Percentiles rank a stretch among this genome's conserved stretches.
Conservation (phyloP, 2,329 filamentous ascomycete species). For the Fusarium armeniacum region DNA sequence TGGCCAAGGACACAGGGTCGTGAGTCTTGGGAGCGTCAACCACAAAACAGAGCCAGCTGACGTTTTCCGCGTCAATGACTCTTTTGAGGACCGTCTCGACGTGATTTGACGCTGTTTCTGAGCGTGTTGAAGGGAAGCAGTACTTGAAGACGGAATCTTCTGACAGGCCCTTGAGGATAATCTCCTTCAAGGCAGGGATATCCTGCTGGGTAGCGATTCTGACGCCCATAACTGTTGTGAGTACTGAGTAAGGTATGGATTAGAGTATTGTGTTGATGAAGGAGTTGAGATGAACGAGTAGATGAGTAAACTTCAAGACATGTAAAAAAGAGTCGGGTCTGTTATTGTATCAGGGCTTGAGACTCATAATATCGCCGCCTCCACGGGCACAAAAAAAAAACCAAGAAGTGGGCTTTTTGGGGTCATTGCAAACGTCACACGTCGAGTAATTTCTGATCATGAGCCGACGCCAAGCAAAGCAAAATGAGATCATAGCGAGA, state of each 20-base stretch:
- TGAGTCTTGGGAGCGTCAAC: constrained; percentile 37
- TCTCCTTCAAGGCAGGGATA: constrained; percentile 36
- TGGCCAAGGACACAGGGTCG: constrained; percentile 30
- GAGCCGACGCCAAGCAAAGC: constrained; percentile 38
- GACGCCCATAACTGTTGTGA: constrained; percentile 28
- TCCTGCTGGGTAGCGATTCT: constrained; percentile 35
- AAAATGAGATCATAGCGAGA: constrained; percentile 33
- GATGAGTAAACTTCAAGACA: background rate
- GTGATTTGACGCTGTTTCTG: constrained; percentile 23
- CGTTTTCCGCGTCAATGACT: constrained; percentile 27
- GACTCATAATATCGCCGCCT: constrained; percentile 23
- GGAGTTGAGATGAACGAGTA: background rate
- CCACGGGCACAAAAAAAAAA: constrained; percentile 15
- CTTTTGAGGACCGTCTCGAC: constrained; percentile 28
- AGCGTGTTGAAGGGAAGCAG: constrained; percentile 27
- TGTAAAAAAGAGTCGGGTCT: background rate
- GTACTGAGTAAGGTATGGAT: background rate
- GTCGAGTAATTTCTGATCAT: constrained; percentile 32
- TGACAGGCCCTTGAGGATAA: constrained; percentile 36
- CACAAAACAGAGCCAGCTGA: constrained; percentile 36
- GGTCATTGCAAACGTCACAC: constrained; percentile 44
- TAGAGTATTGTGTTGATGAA: background rate
- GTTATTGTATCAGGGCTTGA: constrained; percentile 20
- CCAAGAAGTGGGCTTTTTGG: constrained; percentile 28
- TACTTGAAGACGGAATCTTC: constrained; percentile 39